Base-by-base conservation (phyloP, 148 eudicot species). In the Nepenthes mirabilis region DNA sequence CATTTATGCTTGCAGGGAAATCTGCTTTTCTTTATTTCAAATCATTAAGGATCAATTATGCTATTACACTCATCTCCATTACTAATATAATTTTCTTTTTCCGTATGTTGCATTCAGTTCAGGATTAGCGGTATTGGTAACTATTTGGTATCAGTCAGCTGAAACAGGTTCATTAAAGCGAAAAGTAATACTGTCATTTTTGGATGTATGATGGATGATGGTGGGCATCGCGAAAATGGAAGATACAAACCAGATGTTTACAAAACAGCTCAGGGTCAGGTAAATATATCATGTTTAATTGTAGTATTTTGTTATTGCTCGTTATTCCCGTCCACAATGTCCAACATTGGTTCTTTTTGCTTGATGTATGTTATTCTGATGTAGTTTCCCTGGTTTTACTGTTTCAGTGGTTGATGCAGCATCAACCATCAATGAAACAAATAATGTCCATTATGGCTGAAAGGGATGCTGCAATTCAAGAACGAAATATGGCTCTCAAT, bases 401-500 rank as follows among this genome's bases (percentile, higher is more conserved):
- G 33, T 45, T 2, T 58, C 77, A 93, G 95, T 93, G 95, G 91
- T 78, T 93, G 56, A 83, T 91, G 96, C 96, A 85, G 74, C 96
- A 93, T 54, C 90, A 84, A 58, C 95, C 98, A 33, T 88, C 98
- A 53, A 93, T 93, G 98, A 93, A 88, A 72, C 98, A 93, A 59
- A 83, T 93, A 65, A 88, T 93, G 95, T 79, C 95, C 59, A 80
- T 93, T 7, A 85, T 93, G 96, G 89, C 91, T 6, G 98, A 93
- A 74, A 73, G 95, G 68, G 98, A 93, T 63, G 96, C 85, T 48
- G 98, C 98, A 5, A 79, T 93, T 66, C 98, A 93, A 69, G 98
- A 93, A 73, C 67, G 91, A 70, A 93, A 93, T 47, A 71, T 93
- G 68, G 98, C 96, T 60, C 56, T 93, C 37, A 82, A 84, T 49